Evolutionary conservation across 805 yeast species (phyloP).

Genomic region (Kazachstania kunashirensis): DNA sequence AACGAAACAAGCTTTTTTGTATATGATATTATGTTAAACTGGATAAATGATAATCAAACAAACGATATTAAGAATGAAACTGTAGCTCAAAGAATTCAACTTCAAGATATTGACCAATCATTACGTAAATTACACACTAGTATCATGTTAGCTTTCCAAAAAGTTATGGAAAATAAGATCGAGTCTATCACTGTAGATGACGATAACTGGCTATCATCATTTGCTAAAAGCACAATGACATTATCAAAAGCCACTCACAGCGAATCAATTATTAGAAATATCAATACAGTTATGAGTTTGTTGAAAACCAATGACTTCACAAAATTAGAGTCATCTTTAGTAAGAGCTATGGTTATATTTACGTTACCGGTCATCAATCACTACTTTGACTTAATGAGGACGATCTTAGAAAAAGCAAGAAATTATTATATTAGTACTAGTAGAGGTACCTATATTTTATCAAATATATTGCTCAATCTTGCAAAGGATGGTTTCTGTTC

Average conservation of each 20-base stretch:
- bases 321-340: slow-evolving; percentile 29
- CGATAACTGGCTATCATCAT: slow-evolving; percentile 56
- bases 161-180: slow-evolving; percentile 34
- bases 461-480: slow-evolving; percentile 46
- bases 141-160: slow-evolving; percentile 61
- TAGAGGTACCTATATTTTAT: slow-evolving; percentile 51
- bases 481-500: slow-evolving; percentile 85
- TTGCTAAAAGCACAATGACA: slow-evolving; percentile 38
- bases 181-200: slow-evolving; percentile 36
- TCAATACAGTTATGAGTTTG: slow-evolving; percentile 30
- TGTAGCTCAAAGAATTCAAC: slow-evolving; percentile 3
- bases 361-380: slow-evolving; percentile 55
- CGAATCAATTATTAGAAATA: slow-evolving; percentile 28
- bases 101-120: slow-evolving; percentile 36
- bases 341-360: slow-evolving; percentile 43
- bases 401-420: slow-evolving; percentile 37
- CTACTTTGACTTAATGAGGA: slow-evolving; percentile 42
- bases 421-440: slow-evolving; percentile 44
- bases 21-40: slow-evolving; percentile 38
- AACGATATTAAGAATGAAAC: slow-evolving; percentile 1
- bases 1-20: slow-evolving; percentile 35
- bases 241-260: slow-evolving; percentile 38
- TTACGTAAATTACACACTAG: slow-evolving; percentile 47
- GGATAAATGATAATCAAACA: slow-evolving; percentile 31
- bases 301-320: slow-evolving; percentile 34